Conservation (phyloP, 2,329 filamentous ascomycete genomes). For the Colletotrichum lini region DNA sequence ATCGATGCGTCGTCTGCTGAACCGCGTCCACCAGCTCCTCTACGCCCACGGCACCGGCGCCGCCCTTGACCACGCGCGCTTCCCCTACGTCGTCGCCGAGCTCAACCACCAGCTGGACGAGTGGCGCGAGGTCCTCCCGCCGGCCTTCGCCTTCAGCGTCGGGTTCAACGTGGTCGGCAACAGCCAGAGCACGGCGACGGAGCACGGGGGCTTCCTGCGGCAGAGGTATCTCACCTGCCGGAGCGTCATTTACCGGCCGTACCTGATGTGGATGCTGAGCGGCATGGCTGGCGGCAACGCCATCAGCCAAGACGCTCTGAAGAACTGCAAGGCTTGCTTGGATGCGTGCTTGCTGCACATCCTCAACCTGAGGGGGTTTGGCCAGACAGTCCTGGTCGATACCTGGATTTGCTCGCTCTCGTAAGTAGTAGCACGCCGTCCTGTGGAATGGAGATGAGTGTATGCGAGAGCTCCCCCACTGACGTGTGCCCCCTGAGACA, state of each 20-base stretch:
- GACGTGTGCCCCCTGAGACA: constrained; percentile 37
- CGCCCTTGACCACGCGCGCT: constrained; percentile 59
- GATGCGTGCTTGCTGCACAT: constrained; percentile 65
- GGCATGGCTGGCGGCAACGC: constrained; percentile 50
- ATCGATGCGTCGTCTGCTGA: constrained; percentile 63
- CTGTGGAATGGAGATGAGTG: not conserved
- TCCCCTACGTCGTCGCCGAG: constrained; percentile 63
- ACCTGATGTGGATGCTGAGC: constrained; percentile 65
- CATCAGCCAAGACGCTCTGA: constrained; percentile 52
- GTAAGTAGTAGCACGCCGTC: constrained; percentile 51
- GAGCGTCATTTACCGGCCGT: constrained; percentile 67
- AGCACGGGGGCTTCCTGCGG: constrained; percentile 63
- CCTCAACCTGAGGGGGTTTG: constrained; percentile 61
- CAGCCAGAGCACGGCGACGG: constrained; percentile 50
- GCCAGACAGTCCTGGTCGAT: constrained; percentile 66
- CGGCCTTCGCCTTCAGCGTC: constrained; percentile 58
- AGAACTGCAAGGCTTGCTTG: constrained; percentile 60
- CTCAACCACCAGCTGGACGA: constrained; percentile 64
- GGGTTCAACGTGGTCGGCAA: constrained; percentile 45
- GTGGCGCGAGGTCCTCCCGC: constrained; percentile 63
- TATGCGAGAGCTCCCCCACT: not conserved
- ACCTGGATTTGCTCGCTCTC: constrained; percentile 69
- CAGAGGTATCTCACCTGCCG: constrained; percentile 67
- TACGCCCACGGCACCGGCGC: constrained; percentile 63
- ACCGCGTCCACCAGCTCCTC: constrained; percentile 64